Conservation (phyloP, 192 early-diverging fungal genomes). For the Geranomyces variabilis region DNA sequence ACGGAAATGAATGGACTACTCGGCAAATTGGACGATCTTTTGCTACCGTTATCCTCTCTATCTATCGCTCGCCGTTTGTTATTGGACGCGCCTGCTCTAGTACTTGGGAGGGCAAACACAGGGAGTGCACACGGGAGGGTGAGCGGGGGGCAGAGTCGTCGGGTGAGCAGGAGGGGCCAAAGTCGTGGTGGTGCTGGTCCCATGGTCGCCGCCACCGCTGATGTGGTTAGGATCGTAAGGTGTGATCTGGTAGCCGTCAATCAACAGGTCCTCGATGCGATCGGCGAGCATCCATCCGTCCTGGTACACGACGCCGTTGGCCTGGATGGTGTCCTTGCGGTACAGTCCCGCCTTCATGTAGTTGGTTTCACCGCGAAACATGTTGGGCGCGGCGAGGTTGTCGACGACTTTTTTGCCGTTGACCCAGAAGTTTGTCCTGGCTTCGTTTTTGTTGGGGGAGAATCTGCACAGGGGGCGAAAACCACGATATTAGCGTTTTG, state of each 20-base stretch:
- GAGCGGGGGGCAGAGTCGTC: background rate
- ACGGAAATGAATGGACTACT: too few species aligned
- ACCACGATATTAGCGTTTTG: too few species aligned
- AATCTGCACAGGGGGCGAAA: background rate
- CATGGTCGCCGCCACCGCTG: background rate
- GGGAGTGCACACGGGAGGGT: background rate
- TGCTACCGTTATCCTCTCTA: too few species aligned
- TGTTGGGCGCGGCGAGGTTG: background rate
- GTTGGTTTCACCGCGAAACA: background rate
- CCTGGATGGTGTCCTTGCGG: slow-evolving; percentile 6
- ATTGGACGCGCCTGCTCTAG: too few species aligned
- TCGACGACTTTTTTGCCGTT: slow-evolving; percentile 1
- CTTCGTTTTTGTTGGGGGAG: background rate
- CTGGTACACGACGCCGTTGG: background rate
- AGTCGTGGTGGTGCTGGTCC: background rate
- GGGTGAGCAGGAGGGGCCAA: background rate
- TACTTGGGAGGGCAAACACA: too few species aligned
- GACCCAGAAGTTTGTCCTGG: background rate
- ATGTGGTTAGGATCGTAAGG: slow-evolving; percentile 7
- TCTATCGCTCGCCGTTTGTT: too few species aligned
- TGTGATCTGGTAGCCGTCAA: background rate
- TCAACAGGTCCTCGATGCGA: slow-evolving; percentile 3
- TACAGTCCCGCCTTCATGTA: background rate
- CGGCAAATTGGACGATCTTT: too few species aligned
- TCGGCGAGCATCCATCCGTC: slow-evolving; percentile 10